These are phyloP conservation scores for Phytophthora cactorum DNA, from an alignment of 352 stramenopile genomes.

Conservation along the genomic window DNA sequence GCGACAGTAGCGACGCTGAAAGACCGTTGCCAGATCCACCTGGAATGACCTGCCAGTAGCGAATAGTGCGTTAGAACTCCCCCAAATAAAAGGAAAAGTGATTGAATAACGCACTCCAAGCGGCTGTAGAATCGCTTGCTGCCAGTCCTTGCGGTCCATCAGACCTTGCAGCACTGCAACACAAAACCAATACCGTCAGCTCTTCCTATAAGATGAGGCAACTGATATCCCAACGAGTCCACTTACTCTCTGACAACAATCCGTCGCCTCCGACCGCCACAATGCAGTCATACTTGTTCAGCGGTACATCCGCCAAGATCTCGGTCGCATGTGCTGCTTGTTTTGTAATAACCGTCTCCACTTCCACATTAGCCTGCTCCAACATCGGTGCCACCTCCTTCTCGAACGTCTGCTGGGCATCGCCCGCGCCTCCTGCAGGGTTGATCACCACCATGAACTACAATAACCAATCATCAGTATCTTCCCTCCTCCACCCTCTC, in stretches of 20 bases:
- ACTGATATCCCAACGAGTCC: neutral
- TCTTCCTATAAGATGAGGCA: neutral
- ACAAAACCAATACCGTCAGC: conserved; percentile 16
- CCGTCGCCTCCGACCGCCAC: conserved; percentile 74
- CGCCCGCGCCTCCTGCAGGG: conserved; percentile 61
- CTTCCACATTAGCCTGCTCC: conserved; percentile 59
- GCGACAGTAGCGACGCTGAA: conserved; percentile 55
- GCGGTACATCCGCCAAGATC: conserved; percentile 42
- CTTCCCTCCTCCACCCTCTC: neutral
- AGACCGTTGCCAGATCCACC: conserved; percentile 76
- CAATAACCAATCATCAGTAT: conserved; percentile 18
- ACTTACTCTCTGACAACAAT: conserved; percentile 70
- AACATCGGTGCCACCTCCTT: conserved; percentile 59
- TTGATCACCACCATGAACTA: conserved; percentile 78
- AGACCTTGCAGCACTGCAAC: conserved; percentile 74
- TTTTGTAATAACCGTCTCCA: conserved; percentile 58
- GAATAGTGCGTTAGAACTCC: conserved; percentile 4
- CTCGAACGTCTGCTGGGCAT: conserved; percentile 59
- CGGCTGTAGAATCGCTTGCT: conserved; percentile 57
- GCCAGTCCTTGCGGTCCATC: conserved; percentile 68
- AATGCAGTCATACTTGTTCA: conserved; percentile 70
- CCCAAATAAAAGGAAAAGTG: neutral
- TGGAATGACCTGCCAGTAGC: conserved; percentile 43
- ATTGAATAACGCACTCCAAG: conserved; percentile 48
- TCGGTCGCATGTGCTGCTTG: conserved; percentile 66